Conservation (phyloP, 2,329 filamentous ascomycete species). For the Pestalotiopsis sp. region DNA sequence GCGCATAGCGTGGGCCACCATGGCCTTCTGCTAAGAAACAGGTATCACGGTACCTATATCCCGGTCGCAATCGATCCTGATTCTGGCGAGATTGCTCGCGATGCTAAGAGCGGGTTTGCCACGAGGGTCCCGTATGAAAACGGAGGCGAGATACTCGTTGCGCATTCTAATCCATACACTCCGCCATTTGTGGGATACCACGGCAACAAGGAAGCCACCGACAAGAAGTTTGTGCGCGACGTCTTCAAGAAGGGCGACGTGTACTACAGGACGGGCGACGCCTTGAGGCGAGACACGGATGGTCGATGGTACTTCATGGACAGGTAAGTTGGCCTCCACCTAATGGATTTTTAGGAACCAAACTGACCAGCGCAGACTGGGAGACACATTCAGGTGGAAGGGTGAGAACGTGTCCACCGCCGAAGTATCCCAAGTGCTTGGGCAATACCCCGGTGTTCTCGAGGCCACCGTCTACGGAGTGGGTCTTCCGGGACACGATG, state of each 20-base stretch:
- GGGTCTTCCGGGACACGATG: constrained; percentile 65
- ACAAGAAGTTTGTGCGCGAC: constrained; percentile 66
- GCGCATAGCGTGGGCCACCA: constrained; percentile 72
- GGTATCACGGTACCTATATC: constrained; percentile 57
- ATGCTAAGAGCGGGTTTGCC: constrained; percentile 70
- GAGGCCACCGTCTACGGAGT: constrained; percentile 76
- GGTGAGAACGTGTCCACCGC: constrained; percentile 69
- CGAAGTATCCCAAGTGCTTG: constrained; percentile 68
- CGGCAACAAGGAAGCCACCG: constrained; percentile 65
- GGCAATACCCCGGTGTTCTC: constrained; percentile 57
- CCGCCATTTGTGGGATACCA: constrained; percentile 71
- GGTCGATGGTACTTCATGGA: constrained; percentile 74
- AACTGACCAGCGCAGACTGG: constrained; percentile 45
- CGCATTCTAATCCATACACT: constrained; percentile 52
- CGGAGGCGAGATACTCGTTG: constrained; percentile 77
- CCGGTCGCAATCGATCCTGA: constrained; percentile 72
- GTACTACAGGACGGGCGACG: constrained; percentile 71
- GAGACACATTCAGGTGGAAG: constrained; percentile 78
- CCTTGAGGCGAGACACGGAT: constrained; percentile 61
- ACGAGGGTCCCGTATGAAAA: constrained; percentile 63
- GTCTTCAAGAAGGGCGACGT: constrained; percentile 70
- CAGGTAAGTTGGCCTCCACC: constrained; percentile 38
- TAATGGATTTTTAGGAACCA: not conserved
- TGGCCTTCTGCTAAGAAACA: constrained; percentile 60
- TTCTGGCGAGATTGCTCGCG: constrained; percentile 67